Base-by-base conservation (phyloP, 2,329 filamentous ascomycete genomes). In the Clarireedia paspali region DNA sequence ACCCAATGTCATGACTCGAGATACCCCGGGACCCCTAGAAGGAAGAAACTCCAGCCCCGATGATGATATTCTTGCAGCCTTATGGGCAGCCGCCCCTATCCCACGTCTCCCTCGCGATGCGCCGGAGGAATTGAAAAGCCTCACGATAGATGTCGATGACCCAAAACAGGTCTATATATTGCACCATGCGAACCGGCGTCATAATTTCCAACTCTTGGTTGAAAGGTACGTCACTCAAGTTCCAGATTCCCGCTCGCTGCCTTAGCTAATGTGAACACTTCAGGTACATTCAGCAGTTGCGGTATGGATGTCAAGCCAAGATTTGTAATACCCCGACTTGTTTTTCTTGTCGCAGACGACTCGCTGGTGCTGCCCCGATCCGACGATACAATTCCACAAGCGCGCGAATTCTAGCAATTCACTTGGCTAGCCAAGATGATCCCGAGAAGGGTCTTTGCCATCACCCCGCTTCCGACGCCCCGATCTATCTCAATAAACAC, bases 231-330 rank as follows among this genome's bases (percentile, higher is more conserved):
- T 34, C 30, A 12, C 30, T 9, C 10, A 12, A 14, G 10, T 12
- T 12, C 10, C 30, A 34, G 9, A 12, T 34, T 34, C 10, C 10
- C 58, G 60, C 17, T 20, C 3, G 14, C 50, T 52, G 30, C 30
- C 53, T 51, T 38, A 50, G 42, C 27, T 36, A 15, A 46, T 27
- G 63, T 34, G 56, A 6, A 38, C 57, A 55, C 20, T n/a, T 24
- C 60, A 92, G 88, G 65, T 95, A 88, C 67, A 83, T 91, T 50
- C 76, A 81, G 36, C 91, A 96, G 71, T 81, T 96, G n/a, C 82
- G 90, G 56, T 80, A 88, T 62, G 91, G 91, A 60, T 96, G 91
- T 68, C 82, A 82, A 59, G 81, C 80, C 61, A 74, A 77, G 53
- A 75, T 77, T 51, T 96, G 91, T 71, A 77, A 76, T 38, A 92